Evolutionary conservation across 2,329 filamentous ascomycete genomes (phyloP), one percentile per base, ranked within the genome.

Genomic region (Aspergillus sp.): DNA sequence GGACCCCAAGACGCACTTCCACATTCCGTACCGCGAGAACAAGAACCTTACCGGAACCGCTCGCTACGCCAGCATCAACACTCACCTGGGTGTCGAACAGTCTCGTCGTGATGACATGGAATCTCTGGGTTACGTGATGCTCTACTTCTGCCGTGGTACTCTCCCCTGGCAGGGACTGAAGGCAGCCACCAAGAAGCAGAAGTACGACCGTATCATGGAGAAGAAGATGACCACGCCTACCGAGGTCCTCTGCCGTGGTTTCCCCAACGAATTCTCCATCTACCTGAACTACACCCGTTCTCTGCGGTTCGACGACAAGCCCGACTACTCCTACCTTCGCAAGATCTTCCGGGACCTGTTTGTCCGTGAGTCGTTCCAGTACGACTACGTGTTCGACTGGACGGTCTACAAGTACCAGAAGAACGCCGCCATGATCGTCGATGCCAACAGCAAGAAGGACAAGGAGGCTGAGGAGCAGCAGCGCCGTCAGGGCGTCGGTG

Each of bases 161-260:
- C 91, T 99, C 53, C 94, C 94, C 57, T 99, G 94, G 94, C 94
- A 99, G 81, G 94, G 94, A 52, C 83, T 97, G 50, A 97, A 97
- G 85, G 93, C 93, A 79, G 93, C 93, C 65, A 97, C 92, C 63
- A 97, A 97, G 87, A 97, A 97, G 87, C 93, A 97, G 81, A 99
- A 99, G 82, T 97, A 99, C 73, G 94, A 99, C 78, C 87, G 93
- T 61, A 99, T 99, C 79, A 97, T 97, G 93, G 94, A 99, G 84
- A 99, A 99, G 88, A 99, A 99, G 90, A 97, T 97, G 94, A 99
- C 94, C 13, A 99, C 94, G 3, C 92, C 94, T 7, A 97, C 93
- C 65, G 93, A 99, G 78, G 92, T 97, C 45, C 89, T 99, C 46
- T 99, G 94, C 87, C 91, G 93, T 74, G 94, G 94, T 63, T 97